Base-by-base conservation (phyloP, 139 green algal species). In the Micractinium conductrix region DNA sequence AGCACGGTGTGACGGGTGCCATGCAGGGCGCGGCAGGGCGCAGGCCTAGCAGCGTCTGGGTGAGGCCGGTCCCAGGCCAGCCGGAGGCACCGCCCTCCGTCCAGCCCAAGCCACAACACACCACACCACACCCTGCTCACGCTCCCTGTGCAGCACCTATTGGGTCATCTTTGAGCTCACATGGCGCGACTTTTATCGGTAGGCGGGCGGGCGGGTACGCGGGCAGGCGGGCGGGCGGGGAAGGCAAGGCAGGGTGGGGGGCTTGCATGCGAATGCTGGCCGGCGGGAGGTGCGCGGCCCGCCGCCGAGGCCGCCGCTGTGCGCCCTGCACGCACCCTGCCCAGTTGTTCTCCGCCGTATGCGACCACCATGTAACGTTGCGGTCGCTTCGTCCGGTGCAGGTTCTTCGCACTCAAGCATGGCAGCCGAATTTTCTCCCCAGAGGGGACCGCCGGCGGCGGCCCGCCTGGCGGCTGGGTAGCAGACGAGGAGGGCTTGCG, bases 131-230 rank as follows among this genome's bases (percentile, higher is more conserved):
- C n/a, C n/a, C n/a, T n/a, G n/a, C n/a, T n/a, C n/a, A n/a, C n/a
- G n/a, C n/a, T n/a, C n/a, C n/a, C n/a, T n/a, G n/a, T n/a, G n/a
- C n/a, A n/a, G 87, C 42, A 99, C 97, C 24, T 98, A 98, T 89
- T 98, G 96, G 96, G 88, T 93, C 10, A 81, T 93, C 22, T 99
- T 99, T 88, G 97, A 99, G 90, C 91, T 99, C 14, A 94, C 95
- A 0, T 98, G 95, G 95, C 84, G 97, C 16, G 97, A 99, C 88
- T 99, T 94, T 87, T 99, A 97, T 90, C 88, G 88, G 86, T 94
- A 50, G 10, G 85, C 2, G 4, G n/a, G 24, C 19, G 37, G 65
- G 30, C n/a, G 33, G 33, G 4, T 6, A n/a, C 30, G 48, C 16
- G 48, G 12, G 12, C 16, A 10, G 10, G 48, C 48, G 10, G 48